A percentile compares a stretch with the other conserved stretches of the same genome.
These are phyloP conservation scores for Catharanthus roseus DNA, from an alignment of 257 asterid species.

Conservation along the genomic window DNA sequence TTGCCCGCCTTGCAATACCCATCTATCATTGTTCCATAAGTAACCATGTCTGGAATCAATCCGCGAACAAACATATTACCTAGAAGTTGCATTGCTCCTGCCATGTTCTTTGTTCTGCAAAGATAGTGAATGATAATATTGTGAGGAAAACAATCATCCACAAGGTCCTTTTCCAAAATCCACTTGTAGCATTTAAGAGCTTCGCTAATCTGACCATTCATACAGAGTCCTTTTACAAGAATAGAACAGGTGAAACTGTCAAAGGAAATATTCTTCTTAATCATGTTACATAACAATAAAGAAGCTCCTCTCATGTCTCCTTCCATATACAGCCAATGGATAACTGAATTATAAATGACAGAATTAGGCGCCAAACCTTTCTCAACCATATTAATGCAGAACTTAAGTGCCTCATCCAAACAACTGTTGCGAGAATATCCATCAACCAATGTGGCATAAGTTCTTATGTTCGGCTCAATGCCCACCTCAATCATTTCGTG, in stretches of 20 bases:
- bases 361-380: conserved; percentile 49
- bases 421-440: conserved; percentile 59
- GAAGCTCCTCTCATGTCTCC: conserved; percentile 60
- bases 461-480: conserved; percentile 56
- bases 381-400: conserved; percentile 54
- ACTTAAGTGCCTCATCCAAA: conserved; percentile 56
- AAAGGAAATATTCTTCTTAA: conserved; percentile 38
- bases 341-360: conserved; percentile 56
- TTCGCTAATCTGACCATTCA: conserved; percentile 41
- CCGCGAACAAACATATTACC: conserved; percentile 75
- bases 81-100: conserved; percentile 50
- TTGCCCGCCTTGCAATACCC: conserved; percentile 49
- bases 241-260: conserved; percentile 58
- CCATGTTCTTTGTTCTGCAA: conserved; percentile 35
- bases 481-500: conserved; percentile 46
- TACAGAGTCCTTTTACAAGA: conserved; percentile 52
- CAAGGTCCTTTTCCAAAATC: conserved; percentile 32
- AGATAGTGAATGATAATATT: conserved; percentile 58
- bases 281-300: conserved; percentile 52
- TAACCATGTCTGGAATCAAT: conserved; percentile 54
- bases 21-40: conserved; percentile 63
- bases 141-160: conserved; percentile 46
- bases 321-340: conserved; percentile 62
- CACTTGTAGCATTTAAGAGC: conserved; percentile 44
- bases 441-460: conserved; percentile 68